Evolutionary conservation across 345 rosid genomes (phyloP), one percentile per base, ranked within the genome.

Genomic region (Turnera subulata): DNA sequence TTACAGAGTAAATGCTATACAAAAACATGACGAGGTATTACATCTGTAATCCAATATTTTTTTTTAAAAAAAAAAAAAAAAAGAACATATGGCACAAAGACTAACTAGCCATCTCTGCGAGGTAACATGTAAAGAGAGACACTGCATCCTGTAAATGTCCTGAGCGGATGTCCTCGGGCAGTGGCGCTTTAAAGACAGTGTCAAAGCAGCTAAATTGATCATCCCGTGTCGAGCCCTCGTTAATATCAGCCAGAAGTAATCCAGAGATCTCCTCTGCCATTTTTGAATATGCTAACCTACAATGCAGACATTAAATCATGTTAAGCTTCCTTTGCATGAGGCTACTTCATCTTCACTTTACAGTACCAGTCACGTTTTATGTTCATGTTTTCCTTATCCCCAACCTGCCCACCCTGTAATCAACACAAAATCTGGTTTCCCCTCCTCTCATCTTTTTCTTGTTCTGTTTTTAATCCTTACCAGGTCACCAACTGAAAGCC

Each of bases 121-220:
- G 89, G 63, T 89, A 82, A 55, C 78, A 74, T 2, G 96, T 76
- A 58, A 80, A 93, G 20, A 93, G 82, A 21, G 91, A 58, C 35
- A 87, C 97, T 4, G 96, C 91, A 65, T 89, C 99, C 75, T 93
- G 99, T 67, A 93, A 59, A 82, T 89, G 91, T 57, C 57, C 70
- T 22, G 94, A 74, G 26, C 80, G 81, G 2, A 71, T 42, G 67
- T 92, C 94, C 73, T 83, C 89, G 0, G 96, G 94, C n/a, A 78
- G 37, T 0, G 97, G 94, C 32, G 88, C 94, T 33, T 63, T 62
- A 51, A 86, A 82, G 16, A 85, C 82, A 14, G 88, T 82, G 58
- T 71, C 72, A 9, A 84, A 82, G 82, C 96, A 86, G 57, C 67
- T 76, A 56, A 92, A 75, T 56, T 89, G 99, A 25, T 56, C 72